Percentiles rank a stretch among this genome's conserved stretches.
phyloP scores from a whole-genome alignment of 2,329 filamentous ascomycete species.

The Paecilomyces niveus region DNA sequence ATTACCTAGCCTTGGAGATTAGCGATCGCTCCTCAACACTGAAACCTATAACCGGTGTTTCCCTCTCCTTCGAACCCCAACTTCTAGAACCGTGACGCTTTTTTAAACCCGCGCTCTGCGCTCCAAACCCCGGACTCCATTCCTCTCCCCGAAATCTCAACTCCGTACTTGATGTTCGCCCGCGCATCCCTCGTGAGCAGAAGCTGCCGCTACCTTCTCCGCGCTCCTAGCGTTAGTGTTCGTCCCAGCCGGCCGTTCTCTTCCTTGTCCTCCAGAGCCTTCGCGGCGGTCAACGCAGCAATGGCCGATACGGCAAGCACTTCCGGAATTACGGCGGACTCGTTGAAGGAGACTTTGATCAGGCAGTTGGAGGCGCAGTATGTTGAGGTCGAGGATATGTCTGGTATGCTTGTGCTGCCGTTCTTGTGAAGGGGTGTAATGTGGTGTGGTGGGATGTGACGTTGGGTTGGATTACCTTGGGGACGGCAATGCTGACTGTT shows the following conservation, averaged over 20 bases:
- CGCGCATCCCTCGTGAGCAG: constrained; percentile 29
- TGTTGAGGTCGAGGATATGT: constrained; percentile 87
- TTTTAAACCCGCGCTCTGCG: not conserved
- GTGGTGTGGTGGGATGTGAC: not conserved
- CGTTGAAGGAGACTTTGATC: constrained; percentile 61
- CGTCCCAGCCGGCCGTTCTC: constrained; percentile 17
- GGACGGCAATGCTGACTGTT: not conserved
- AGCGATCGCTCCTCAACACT: not conserved
- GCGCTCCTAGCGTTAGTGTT: constrained; percentile 9
- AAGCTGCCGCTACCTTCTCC: constrained; percentile 33
- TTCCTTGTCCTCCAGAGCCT: constrained; percentile 27
- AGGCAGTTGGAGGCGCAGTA: constrained; percentile 65
- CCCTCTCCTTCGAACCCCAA: not conserved
- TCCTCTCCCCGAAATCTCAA: not conserved
- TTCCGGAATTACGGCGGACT: constrained; percentile 63
- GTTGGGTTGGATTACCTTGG: not conserved
- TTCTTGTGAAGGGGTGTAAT: not conserved
- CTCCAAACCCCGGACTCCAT: not conserved
- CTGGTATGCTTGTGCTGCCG: constrained; percentile 52
- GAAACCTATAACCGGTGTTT: too few species aligned
- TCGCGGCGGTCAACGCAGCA: constrained; percentile 26
- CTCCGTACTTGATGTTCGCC: constrained; percentile 29
- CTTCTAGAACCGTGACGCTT: not conserved
- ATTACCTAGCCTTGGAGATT: not conserved
- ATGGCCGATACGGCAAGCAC: constrained; percentile 45